phyloP scores from a whole-genome alignment of 148 eudicot genomes.

The Cornus controversa region DNA sequence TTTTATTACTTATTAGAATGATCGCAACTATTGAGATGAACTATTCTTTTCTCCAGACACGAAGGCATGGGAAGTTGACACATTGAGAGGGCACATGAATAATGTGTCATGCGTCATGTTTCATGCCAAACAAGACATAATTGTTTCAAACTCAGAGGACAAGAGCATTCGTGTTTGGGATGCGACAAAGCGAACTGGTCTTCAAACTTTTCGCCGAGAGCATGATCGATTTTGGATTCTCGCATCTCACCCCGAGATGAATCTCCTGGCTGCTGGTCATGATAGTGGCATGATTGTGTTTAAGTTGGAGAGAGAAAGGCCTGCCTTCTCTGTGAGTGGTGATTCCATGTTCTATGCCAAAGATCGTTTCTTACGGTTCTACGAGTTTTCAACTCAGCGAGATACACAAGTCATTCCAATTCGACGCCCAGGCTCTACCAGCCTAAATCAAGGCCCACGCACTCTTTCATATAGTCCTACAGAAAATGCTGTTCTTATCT shows the following conservation, averaged over 20 bases:
- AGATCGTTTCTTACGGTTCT: slow-evolving; percentile 79
- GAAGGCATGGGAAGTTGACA: slow-evolving; percentile 98
- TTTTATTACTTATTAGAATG: background rate
- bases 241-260: slow-evolving; percentile 90
- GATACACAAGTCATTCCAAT: slow-evolving; percentile 84
- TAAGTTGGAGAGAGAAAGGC: slow-evolving; percentile 95
- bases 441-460: slow-evolving; percentile 84
- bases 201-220: slow-evolving; percentile 95
- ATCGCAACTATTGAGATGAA: background rate
- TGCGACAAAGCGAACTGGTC: slow-evolving; percentile 90
- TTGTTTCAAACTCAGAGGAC: slow-evolving; percentile 96
- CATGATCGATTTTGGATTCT: slow-evolving; percentile 98
- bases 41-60: slow-evolving; percentile 53
- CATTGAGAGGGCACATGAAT: slow-evolving; percentile 95
- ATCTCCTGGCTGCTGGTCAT: slow-evolving; percentile 95
- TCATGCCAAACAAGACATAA: slow-evolving; percentile 86
- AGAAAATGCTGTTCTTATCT: slow-evolving; percentile 81
- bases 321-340: slow-evolving; percentile 84
- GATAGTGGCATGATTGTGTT: slow-evolving; percentile 98
- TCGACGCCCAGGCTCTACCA: slow-evolving; percentile 82
- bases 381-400: slow-evolving; percentile 74
- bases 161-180: slow-evolving; percentile 99
- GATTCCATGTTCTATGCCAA: slow-evolving; percentile 81
- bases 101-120: slow-evolving; percentile 90
- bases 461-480: slow-evolving; percentile 89